phyloP scores from a whole-genome alignment of 768 basidiomycete species.

The Polyporus arcularius region DNA sequence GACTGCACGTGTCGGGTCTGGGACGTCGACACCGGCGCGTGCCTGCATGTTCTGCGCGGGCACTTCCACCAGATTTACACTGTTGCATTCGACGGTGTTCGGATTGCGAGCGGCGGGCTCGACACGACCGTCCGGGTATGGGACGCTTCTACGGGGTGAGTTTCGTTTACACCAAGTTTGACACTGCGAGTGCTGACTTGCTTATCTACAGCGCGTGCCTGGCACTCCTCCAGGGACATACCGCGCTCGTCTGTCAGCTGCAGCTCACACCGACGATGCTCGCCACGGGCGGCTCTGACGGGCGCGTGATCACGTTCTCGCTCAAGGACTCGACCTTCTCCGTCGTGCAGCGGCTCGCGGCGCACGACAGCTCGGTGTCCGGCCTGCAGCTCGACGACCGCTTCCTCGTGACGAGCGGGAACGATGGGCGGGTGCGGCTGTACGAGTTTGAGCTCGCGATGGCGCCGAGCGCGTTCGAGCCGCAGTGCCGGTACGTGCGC shows the following conservation, averaged over 20 bases:
- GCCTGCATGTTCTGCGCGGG: constrained; percentile 77
- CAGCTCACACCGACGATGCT: constrained; percentile 72
- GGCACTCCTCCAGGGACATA: constrained; percentile 88
- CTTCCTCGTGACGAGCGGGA: constrained; percentile 83
- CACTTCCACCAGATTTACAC: constrained; percentile 91
- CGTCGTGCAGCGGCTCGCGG: constrained; percentile 64
- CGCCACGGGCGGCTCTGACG: constrained; percentile 87
- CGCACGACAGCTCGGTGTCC: constrained; percentile 88
- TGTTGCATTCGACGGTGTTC: constrained; percentile 85
- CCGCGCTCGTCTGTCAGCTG: constrained; percentile 88
- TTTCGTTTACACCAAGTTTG: constrained; percentile 3
- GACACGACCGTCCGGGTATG: constrained; percentile 94
- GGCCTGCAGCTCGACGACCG: constrained; percentile 83
- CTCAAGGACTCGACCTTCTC: constrained; percentile 43
- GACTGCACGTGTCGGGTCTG: constrained; percentile 89
- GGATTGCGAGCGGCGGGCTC: constrained; percentile 83
- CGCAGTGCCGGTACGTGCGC: constrained; percentile 57
- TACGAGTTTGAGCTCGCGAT: constrained; percentile 61
- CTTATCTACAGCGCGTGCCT: constrained; percentile 62
- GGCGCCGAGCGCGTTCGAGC: not conserved
- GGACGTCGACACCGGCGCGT: constrained; percentile 89
- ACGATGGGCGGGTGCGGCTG: constrained; percentile 80
- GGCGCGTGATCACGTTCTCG: constrained; percentile 76
- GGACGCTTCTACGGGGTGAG: constrained; percentile 84
- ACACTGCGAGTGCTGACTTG: not conserved